Percentiles rank a stretch among this genome's conserved stretches.
Evolutionary conservation across 2,329 filamentous ascomycete species (phyloP).

Genomic region (Colletotrichum sp.): DNA sequence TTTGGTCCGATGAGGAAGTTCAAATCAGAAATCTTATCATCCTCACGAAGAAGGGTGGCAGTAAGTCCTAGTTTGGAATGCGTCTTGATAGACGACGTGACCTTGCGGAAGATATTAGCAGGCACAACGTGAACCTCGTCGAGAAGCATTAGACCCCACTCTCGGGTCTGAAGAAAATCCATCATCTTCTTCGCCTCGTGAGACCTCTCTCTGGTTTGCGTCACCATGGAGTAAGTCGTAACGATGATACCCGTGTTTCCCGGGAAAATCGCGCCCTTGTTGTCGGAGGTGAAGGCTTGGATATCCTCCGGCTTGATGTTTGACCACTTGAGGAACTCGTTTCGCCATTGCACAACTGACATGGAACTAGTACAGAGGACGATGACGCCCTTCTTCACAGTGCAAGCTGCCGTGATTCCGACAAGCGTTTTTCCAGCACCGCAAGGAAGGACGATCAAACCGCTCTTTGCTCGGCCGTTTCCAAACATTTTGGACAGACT

Average conservation of each 20-base stretch:
- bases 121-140: constrained; percentile 99
- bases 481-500: constrained; percentile 99
- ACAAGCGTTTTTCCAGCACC: constrained; percentile 97
- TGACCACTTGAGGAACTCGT: constrained; percentile 98
- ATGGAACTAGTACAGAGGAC: constrained; percentile 97
- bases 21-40: constrained; percentile 96
- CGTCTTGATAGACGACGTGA: constrained; percentile 90
- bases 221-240: constrained; percentile 99
- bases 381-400: constrained; percentile 95
- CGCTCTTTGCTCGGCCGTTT: constrained; percentile 95
- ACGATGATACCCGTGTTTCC: constrained; percentile 95
- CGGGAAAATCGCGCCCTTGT: constrained; percentile 80
- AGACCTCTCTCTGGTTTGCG: constrained; percentile 82
- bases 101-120: constrained; percentile 93
- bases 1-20: constrained; percentile 98
- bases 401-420: constrained; percentile 97
- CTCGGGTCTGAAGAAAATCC: constrained; percentile 85
- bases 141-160: constrained; percentile 97
- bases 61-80: constrained; percentile 96
- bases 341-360: constrained; percentile 96
- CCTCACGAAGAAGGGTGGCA: constrained; percentile 90
- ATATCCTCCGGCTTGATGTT: constrained; percentile 93
- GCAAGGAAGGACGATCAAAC: constrained; percentile 95
- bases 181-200: constrained; percentile 98
- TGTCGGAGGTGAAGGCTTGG: constrained; percentile 91